These are phyloP conservation scores for Hygrophoropsis aurantiaca DNA, from an alignment of 768 basidiomycete species.

Conservation along the genomic window DNA sequence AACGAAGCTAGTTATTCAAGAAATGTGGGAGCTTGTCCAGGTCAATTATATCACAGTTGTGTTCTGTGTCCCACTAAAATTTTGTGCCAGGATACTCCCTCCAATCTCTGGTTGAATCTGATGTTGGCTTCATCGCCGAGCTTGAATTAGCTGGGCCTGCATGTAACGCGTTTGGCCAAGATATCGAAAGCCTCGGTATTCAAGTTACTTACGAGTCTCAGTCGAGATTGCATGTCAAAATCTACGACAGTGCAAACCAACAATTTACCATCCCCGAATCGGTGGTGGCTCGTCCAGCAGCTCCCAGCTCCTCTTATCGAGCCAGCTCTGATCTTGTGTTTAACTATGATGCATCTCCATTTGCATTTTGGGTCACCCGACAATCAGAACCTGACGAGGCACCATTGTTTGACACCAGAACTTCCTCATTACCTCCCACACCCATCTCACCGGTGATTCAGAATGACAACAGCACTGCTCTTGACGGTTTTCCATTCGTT, in stretches of 20 bases:
- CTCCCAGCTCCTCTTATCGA: conserved; percentile 28
- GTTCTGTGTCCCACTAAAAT: neutral
- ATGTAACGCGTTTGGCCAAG: conserved; percentile 61
- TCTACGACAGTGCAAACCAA: conserved; percentile 51
- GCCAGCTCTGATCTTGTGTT: conserved; percentile 58
- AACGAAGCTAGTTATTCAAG: neutral
- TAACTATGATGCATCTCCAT: conserved; percentile 58
- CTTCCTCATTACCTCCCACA: conserved; percentile 52
- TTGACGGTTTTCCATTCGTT: conserved; percentile 61
- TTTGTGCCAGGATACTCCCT: conserved; percentile 50
- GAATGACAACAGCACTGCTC: conserved; percentile 45
- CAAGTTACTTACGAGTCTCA: conserved; percentile 59
- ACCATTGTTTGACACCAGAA: conserved; percentile 66
- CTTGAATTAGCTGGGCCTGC: conserved; percentile 48
- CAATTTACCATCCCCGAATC: conserved; percentile 64
- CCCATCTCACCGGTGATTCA: conserved; percentile 50
- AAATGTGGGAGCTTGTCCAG: conserved; percentile 15
- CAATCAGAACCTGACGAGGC: conserved; percentile 47
- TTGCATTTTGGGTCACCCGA: conserved; percentile 74
- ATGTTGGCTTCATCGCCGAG: conserved; percentile 49
- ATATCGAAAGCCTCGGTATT: conserved; percentile 53
- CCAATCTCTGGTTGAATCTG: conserved; percentile 35
- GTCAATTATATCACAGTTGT: neutral
- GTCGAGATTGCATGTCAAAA: conserved; percentile 61
- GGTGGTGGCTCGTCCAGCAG: conserved; percentile 40